A percentile compares a stretch with the other conserved stretches of the same genome.
Evolutionary conservation across 805 yeast species (phyloP).

Genomic region (Suhomyces emberorum): DNA sequence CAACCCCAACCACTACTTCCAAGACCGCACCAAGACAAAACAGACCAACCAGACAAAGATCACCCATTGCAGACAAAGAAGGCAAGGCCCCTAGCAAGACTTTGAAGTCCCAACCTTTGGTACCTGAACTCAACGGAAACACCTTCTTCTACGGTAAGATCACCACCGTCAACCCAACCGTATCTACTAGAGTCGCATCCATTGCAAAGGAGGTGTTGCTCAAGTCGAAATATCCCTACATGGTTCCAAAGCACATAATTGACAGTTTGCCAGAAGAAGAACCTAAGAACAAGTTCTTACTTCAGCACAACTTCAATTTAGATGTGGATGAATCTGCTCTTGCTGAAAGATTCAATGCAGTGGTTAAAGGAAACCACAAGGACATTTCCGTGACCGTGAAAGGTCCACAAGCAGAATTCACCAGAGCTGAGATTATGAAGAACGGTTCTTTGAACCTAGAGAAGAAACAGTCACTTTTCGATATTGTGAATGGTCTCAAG

Average conservation of each 20-base stretch:
- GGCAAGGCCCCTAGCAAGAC: slow-evolving; percentile 5
- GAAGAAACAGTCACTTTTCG: slow-evolving; percentile 29
- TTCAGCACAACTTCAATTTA: slow-evolving; percentile 27
- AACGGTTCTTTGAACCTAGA: slow-evolving; percentile 26
- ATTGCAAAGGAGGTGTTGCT: slow-evolving; percentile 37
- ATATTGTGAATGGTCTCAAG: slow-evolving; percentile 28
- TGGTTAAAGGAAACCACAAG: slow-evolving; percentile 32
- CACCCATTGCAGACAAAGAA: slow-evolving; percentile 1
- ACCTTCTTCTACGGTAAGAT: slow-evolving; percentile 39
- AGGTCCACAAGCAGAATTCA: slow-evolving; percentile 15
- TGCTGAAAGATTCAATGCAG: slow-evolving; percentile 23
- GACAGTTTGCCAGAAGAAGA: slow-evolving; percentile 17
- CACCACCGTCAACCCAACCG: slow-evolving; percentile 24
- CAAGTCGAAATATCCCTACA: slow-evolving; percentile 40
- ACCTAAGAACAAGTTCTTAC: slow-evolving; percentile 28
- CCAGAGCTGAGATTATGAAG: slow-evolving; percentile 23
- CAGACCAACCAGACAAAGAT: slow-evolving; percentile 5
- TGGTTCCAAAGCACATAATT: slow-evolving; percentile 33
- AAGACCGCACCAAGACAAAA: not conserved
- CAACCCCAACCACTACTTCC: not conserved
- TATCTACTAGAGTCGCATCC: slow-evolving; percentile 36
- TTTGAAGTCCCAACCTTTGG: slow-evolving; percentile 11
- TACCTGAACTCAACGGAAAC: slow-evolving; percentile 21
- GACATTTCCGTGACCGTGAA: slow-evolving; percentile 9
- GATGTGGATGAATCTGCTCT: slow-evolving; percentile 21